Conservation (phyloP, 495 filamentous ascomycete species). For the Xylaria intraflava region DNA sequence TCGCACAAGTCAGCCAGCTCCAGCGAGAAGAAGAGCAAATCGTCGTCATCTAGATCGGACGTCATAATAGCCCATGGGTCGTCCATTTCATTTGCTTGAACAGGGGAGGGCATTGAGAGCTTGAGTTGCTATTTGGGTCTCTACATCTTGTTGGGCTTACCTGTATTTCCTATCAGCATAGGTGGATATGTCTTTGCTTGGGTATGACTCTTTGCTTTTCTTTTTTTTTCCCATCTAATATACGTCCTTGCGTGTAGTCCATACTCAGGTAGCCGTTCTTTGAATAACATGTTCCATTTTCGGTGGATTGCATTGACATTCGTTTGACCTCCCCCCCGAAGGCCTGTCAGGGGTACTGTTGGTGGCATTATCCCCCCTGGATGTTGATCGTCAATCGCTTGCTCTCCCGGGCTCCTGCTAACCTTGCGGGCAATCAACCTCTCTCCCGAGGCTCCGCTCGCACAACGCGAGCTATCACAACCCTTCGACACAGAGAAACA, state of each 20-base stretch:
- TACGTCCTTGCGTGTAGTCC: not conserved
- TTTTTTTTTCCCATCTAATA: not conserved
- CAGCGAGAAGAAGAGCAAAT: constrained; percentile 20
- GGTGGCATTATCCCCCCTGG: too few species aligned
- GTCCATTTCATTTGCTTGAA: constrained; percentile 3
- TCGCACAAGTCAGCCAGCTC: constrained; percentile 1
- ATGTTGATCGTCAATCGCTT: not conserved
- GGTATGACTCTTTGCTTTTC: too few species aligned
- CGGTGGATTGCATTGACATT: too few species aligned
- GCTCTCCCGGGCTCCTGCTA: not conserved
- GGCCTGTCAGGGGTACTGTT: too few species aligned
- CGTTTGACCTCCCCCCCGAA: too few species aligned
- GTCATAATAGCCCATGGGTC: constrained; percentile 27
- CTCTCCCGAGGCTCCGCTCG: not conserved
- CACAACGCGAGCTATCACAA: not conserved
- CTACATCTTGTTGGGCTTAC: too few species aligned
- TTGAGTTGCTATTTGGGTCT: too few species aligned
- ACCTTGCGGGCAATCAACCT: not conserved
- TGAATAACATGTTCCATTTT: not conserved
- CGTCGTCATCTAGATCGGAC: constrained; percentile 18
- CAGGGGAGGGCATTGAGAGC: not conserved
- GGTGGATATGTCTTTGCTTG: too few species aligned
- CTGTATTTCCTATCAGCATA: too few species aligned
- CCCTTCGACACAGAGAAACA: not conserved
- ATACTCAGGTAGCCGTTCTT: not conserved